phyloP scores from a whole-genome alignment of 2,329 filamentous ascomycete species.

The Aspergillus pseudoterreus region DNA sequence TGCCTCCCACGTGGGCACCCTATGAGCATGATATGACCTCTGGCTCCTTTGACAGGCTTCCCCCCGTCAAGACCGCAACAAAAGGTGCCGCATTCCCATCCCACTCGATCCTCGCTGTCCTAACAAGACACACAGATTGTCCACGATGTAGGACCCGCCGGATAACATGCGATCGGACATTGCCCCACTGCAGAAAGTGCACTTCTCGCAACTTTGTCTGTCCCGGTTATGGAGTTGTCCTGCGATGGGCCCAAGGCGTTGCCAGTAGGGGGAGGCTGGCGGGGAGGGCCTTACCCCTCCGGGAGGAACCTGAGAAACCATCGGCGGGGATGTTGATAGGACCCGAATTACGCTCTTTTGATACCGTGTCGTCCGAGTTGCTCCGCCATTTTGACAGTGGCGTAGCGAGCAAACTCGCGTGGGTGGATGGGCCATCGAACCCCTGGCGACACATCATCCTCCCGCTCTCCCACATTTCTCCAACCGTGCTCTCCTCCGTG shows the following conservation, averaged over 20 bases:
- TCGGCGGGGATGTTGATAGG: not conserved
- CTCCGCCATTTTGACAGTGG: conserved; percentile 21
- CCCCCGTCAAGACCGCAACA: not conserved
- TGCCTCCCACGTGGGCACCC: not conserved
- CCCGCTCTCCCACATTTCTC: conserved; percentile 19
- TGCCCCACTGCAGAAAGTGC: conserved; percentile 23
- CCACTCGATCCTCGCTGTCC: too few species aligned
- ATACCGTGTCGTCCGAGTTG: conserved; percentile 8
- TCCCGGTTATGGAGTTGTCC: conserved; percentile 21
- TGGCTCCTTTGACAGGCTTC: not conserved
- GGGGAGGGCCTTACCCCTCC: conserved; percentile 16
- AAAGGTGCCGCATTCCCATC: not conserved
- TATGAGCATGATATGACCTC: not conserved
- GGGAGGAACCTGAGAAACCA: not conserved
- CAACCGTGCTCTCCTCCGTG: conserved; percentile 19
- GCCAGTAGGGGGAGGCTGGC: conserved; percentile 23
- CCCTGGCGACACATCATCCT: conserved; percentile 24
- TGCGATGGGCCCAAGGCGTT: conserved; percentile 24
- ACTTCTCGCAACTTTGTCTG: conserved; percentile 21
- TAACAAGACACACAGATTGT: conserved; percentile 11
- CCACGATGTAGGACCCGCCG: conserved; percentile 20
- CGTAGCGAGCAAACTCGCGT: conserved; percentile 21
- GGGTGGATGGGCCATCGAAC: conserved; percentile 24
- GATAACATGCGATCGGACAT: conserved; percentile 23
- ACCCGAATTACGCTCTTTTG: not conserved